Evolutionary conservation across 2,329 filamentous ascomycete genomes (phyloP).

Genomic region (Microsporum audouinii): DNA sequence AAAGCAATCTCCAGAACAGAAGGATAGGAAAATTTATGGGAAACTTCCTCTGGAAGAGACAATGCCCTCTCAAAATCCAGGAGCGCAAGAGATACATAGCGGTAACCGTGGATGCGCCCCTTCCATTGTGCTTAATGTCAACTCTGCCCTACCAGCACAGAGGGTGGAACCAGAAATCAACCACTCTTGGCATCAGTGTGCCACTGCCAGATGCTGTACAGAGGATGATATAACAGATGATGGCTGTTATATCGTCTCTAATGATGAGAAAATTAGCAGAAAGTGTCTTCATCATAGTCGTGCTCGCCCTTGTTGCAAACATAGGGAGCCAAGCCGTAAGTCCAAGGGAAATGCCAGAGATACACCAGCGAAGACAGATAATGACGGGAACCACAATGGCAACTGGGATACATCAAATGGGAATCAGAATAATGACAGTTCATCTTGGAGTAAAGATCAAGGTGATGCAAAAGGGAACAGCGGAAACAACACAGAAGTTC

Average conservation of each 20-base stretch:
- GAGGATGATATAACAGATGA: slow-evolving; percentile 1
- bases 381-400: not conserved
- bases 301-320: not conserved
- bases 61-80: not conserved
- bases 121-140: slow-evolving; percentile 15
- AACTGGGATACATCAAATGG: not conserved
- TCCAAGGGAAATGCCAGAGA: not conserved
- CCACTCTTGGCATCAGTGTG: not conserved
- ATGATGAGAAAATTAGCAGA: slow-evolving; percentile 11
- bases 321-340: not conserved
- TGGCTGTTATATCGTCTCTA: slow-evolving; percentile 15
- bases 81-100: not conserved
- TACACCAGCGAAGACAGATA: not conserved
- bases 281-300: not conserved
- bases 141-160: not conserved
- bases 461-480: not conserved
- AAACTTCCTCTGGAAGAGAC: not conserved
- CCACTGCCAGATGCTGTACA: not conserved
- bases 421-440: not conserved
- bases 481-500: not conserved
- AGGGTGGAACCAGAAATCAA: not conserved
- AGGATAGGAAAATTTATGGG: not conserved
- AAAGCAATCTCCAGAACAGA: not conserved
- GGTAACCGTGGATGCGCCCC: slow-evolving; percentile 7
- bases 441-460: not conserved